Base-by-base conservation (phyloP, 805 yeast genomes). In the Yamadazyma takamatsuzukensis region DNA sequence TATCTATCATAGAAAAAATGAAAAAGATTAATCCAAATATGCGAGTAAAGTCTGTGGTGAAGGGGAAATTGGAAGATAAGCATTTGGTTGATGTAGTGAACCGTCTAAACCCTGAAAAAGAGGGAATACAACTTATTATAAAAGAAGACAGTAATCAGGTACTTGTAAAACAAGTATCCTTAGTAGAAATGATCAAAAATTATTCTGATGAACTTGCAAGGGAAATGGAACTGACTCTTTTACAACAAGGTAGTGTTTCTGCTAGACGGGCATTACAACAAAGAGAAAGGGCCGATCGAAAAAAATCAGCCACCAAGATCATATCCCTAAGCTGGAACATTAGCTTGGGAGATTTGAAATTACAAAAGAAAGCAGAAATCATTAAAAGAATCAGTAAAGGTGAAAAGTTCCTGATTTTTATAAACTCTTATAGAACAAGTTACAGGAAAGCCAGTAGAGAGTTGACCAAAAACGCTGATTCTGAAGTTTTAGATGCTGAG, bases 351-450 rank as follows among this genome's bases (percentile, higher is more conserved):
- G 72, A 66, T 43, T 56, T 66, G 42, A 46, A 44, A 22, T 51
- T 56, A 36, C 72, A 67, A 36, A 67, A 66, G 43, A 49, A 34
- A 21, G 43, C 41, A 8, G 72, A 64, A 36, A 59, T 66, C 21
- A 30, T 39, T 28, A 53, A 51, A 15, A 38, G 58, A n/a, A 34
- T 61, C n/a, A 39, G 37, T 10, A 63, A 54, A 34, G 61, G 57
- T 12, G 69, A 59, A 29, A 54, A 47, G 29, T 61, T 64, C 31
- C 43, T 22, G 25, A 16, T 42, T 21, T 33, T 28, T 19, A 32
- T 36, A 8, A 32, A 56, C 23, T 53, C 52, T 9, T 51, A 48
- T 10, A 55, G 44, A 27, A 32, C 49, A 15, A 41, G 40, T 17
- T 12, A 25, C 19, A 13, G 6, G 8, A 14, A 19, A 25, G 33